A percentile compares a stretch with the other conserved stretches of the same genome.
These are phyloP conservation scores for Oryza rufipogon DNA, from an alignment of 176 grass and related monocot genomes.

Conservation along the genomic window DNA sequence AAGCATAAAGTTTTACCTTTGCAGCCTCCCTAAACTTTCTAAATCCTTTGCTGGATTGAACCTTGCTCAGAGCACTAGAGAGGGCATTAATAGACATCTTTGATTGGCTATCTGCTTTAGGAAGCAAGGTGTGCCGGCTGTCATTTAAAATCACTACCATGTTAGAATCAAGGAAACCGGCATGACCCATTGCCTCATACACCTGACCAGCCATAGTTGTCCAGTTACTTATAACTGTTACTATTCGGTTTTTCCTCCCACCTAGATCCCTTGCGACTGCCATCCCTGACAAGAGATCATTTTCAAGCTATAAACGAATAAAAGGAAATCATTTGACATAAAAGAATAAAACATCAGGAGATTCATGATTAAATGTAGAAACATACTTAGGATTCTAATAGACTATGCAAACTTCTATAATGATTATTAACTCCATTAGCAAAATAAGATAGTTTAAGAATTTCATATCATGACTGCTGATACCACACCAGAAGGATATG, in stretches of 20 bases:
- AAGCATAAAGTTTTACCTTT: slow-evolving; percentile 54
- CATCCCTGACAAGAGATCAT: slow-evolving; percentile 60
- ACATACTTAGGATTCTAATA: neutral
- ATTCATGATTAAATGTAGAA: slow-evolving; percentile 8
- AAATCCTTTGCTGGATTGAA: slow-evolving; percentile 83
- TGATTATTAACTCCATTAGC: neutral
- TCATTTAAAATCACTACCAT: slow-evolving; percentile 92
- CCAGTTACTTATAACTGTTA: slow-evolving; percentile 80
- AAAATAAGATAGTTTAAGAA: neutral
- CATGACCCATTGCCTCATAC: slow-evolving; percentile 83
- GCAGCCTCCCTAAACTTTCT: slow-evolving; percentile 77
- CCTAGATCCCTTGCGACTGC: slow-evolving; percentile 73
- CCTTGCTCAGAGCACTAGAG: slow-evolving; percentile 73
- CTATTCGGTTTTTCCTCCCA: slow-evolving; percentile 71
- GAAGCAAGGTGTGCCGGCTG: slow-evolving; percentile 56
- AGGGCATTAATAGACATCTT: slow-evolving; percentile 68
- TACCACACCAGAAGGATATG: neutral
- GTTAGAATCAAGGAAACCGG: slow-evolving; percentile 77
- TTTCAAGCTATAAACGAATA: slow-evolving; percentile 29
- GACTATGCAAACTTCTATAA: slow-evolving; percentile 29
- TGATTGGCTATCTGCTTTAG: slow-evolving; percentile 47
- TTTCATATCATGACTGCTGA: slow-evolving; percentile 9
- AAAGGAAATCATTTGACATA: slow-evolving; percentile 24
- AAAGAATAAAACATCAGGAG: neutral
- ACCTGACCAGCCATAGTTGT: slow-evolving; percentile 81